A percentile compares a stretch with the other conserved stretches of the same genome.
Evolutionary conservation across 2,329 filamentous ascomycete species (phyloP).

Genomic region (Xylaria sp.): DNA sequence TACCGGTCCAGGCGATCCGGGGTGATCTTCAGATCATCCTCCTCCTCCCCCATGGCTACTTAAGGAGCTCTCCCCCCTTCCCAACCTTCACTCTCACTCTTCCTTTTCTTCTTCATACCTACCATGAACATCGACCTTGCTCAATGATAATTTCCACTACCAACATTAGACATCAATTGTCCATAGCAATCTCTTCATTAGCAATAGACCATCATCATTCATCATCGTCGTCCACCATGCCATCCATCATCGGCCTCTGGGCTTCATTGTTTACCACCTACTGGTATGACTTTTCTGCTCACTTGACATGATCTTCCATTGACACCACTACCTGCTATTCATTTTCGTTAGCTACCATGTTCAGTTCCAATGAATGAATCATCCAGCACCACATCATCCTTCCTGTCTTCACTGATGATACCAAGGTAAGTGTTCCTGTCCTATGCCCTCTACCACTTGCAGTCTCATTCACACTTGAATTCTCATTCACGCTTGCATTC

Average conservation of each 20-base stretch:
- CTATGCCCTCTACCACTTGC: too few relatives aligned
- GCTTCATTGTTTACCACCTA: neutral
- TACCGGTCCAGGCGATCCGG: too few relatives aligned
- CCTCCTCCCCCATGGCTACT: too few relatives aligned
- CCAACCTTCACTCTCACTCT: neutral
- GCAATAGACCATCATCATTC: neutral
- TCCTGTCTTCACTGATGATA: too few relatives aligned
- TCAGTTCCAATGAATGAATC: too few relatives aligned
- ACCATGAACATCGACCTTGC: neutral
- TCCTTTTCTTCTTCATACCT: neutral
- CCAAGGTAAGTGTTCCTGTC: too few relatives aligned
- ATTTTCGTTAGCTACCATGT: too few relatives aligned
- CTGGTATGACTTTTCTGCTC: too few relatives aligned
- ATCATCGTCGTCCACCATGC: neutral
- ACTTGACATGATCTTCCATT: neutral
- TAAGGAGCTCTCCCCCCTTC: too few relatives aligned
- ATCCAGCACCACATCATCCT: too few relatives aligned
- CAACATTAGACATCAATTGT: neutral
- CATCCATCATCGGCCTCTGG: neutral
- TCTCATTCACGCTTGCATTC: too few relatives aligned
- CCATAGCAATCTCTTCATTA: neutral
- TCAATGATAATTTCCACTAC: neutral
- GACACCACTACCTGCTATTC: neutral
- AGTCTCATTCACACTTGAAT: too few relatives aligned
- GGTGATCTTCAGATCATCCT: neutral